A percentile compares a stretch with the other conserved stretches of the same genome.
phyloP scores from a whole-genome alignment of 1,284 basidiomycete species.

The Sanghuangporus sanghuang region DNA sequence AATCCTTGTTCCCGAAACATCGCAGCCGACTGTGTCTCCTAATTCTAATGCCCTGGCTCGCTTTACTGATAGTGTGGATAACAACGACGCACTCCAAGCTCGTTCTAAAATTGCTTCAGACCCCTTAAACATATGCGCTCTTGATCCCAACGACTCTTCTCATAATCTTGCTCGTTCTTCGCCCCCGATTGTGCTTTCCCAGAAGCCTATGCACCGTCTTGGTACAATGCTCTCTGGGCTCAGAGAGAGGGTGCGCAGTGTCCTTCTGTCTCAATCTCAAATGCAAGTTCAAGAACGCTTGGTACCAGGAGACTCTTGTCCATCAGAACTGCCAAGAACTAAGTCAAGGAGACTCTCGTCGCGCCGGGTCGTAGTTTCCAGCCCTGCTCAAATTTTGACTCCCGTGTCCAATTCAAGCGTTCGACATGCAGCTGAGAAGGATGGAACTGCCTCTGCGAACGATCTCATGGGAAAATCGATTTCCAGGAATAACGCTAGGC shows the following conservation, averaged over 20 bases:
- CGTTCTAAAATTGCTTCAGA: not conserved
- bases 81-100: not conserved
- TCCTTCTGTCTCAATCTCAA: constrained; percentile 9
- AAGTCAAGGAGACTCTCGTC: not conserved
- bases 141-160: not conserved
- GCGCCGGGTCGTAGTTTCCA: not conserved
- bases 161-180: not conserved
- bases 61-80: not conserved
- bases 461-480: not conserved
- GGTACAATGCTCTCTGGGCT: constrained; percentile 8
- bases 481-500: not conserved
- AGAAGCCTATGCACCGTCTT: constrained; percentile 9
- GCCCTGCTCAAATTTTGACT: not conserved
- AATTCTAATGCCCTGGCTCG: not conserved
- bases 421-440: not conserved
- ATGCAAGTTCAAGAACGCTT: not conserved
- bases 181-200: not conserved
- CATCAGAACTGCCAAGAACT: not conserved
- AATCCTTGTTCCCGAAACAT: not conserved
- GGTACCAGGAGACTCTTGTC: not conserved
- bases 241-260: constrained; percentile 12
- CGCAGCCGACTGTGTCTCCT: not conserved
- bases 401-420: not conserved
- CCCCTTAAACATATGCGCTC: not conserved
- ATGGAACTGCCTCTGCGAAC: not conserved